Evolutionary conservation across 495 filamentous ascomycete genomes (phyloP).

Genomic region (Podospora comata): DNA sequence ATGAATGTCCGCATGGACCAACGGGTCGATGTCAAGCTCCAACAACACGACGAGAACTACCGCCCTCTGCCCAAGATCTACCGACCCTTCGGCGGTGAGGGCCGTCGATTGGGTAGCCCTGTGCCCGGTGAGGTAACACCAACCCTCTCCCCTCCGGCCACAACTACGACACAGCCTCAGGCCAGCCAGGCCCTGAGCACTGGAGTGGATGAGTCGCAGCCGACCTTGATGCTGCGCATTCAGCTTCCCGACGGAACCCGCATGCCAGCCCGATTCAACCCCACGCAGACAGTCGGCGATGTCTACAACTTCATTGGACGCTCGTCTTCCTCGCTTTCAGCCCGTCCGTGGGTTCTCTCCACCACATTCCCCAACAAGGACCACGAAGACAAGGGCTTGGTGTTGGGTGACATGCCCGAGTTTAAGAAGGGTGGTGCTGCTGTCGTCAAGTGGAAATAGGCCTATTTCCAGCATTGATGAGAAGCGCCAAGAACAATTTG

Average conservation of each 20-base stretch:
- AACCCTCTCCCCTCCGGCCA: conserved; percentile 39
- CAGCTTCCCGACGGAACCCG: conserved; percentile 88
- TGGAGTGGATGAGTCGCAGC: conserved; percentile 70
- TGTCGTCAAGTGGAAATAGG: conserved; percentile 74
- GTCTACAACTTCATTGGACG: conserved; percentile 81
- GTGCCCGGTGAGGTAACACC: conserved; percentile 63
- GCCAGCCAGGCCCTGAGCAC: conserved; percentile 39
- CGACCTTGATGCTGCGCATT: conserved; percentile 76
- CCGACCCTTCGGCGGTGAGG: conserved; percentile 78
- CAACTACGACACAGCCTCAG: conserved; percentile 11
- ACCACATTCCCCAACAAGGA: conserved; percentile 97
- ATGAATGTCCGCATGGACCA: conserved; percentile 85
- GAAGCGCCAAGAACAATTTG: no score
- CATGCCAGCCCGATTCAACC: conserved; percentile 85
- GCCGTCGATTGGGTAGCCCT: conserved; percentile 87
- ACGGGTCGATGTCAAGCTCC: conserved; percentile 84
- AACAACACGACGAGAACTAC: conserved; percentile 84
- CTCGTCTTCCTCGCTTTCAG: conserved; percentile 56
- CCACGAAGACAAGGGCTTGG: conserved; percentile 65
- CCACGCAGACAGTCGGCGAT: conserved; percentile 83
- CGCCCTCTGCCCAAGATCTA: conserved; percentile 77
- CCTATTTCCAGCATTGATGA: no score
- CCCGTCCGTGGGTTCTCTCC: conserved; percentile 74
- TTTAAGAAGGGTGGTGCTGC: conserved; percentile 78
- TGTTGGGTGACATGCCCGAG: conserved; percentile 73